A percentile compares a stretch with the other conserved stretches of the same genome.
These are phyloP conservation scores for Helicocarpus griseus DNA, from an alignment of 2,329 filamentous ascomycete species.

Conservation along the genomic window DNA sequence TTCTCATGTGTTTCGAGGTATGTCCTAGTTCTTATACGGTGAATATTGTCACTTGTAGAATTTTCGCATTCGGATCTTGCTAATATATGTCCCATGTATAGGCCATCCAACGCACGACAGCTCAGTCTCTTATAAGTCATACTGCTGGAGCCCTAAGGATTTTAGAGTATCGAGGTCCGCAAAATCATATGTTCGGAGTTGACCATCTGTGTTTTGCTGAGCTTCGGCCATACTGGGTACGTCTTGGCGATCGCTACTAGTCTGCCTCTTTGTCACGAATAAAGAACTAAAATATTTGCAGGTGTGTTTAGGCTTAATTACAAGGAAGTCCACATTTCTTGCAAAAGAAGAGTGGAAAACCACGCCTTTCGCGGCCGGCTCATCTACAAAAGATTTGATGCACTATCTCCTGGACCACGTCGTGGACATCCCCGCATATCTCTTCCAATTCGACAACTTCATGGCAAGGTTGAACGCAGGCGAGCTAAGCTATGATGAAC, in stretches of 20 bases:
- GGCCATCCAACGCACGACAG: conserved; percentile 29
- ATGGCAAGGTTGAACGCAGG: conserved; percentile 15
- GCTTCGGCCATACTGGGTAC: conserved; percentile 31
- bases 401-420: conserved; percentile 29
- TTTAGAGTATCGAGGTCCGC: conserved; percentile 30
- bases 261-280: not conserved
- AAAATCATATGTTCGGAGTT: conserved; percentile 31
- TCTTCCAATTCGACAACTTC: conserved; percentile 24
- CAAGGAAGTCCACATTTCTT: conserved; percentile 26
- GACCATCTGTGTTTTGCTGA: conserved; percentile 31
- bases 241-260: not conserved
- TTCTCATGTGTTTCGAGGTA: conserved; percentile 31
- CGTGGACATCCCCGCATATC: conserved; percentile 24
- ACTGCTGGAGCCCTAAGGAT: conserved; percentile 26
- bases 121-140: conserved; percentile 24
- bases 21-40: not conserved
- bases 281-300: conserved; percentile 15
- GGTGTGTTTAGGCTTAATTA: conserved; percentile 19
- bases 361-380: conserved; percentile 29
- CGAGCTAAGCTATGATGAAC: conserved; percentile 22
- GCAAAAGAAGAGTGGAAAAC: conserved; percentile 30
- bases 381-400: conserved; percentile 27
- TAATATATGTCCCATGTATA: conserved; percentile 7
- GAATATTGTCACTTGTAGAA: too few relatives aligned
- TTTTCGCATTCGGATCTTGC: not conserved